A percentile compares a stretch with the other conserved stretches of the same genome.
Conservation (phyloP, 441 rosid genomes). For the Metrosideros polymorpha region DNA sequence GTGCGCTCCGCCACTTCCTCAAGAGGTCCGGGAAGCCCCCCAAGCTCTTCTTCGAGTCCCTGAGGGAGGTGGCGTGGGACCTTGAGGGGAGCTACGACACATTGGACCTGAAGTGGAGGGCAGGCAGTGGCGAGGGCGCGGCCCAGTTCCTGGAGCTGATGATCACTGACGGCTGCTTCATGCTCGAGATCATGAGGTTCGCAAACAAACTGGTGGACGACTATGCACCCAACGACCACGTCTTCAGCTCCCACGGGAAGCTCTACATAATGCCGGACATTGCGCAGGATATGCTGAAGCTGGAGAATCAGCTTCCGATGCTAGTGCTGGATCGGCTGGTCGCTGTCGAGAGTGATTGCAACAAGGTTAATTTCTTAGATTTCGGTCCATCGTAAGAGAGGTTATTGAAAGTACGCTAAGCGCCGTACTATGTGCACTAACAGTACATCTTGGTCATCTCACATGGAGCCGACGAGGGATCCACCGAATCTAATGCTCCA, state of each 20-base stretch:
- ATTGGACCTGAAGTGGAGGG: neutral
- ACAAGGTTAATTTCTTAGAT: neutral
- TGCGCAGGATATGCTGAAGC: neutral
- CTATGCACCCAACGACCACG: neutral
- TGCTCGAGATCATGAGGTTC: neutral
- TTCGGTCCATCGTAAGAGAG: too few species aligned
- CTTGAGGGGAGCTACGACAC: neutral
- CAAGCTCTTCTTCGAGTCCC: neutral
- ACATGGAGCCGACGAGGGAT: too few species aligned
- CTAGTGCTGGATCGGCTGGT: neutral
- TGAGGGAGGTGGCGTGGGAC: neutral
- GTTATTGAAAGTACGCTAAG: too few species aligned
- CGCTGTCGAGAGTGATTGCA: neutral
- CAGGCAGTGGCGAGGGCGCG: rapidly evolving
- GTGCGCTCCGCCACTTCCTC: rapidly evolving
- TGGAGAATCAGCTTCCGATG: neutral
- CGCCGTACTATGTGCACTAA: too few species aligned
- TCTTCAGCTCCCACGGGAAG: neutral
- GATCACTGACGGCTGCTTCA: neutral
- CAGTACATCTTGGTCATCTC: neutral
- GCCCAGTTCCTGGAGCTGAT: neutral
- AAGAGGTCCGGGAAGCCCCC: neutral
- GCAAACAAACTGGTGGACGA: rapidly evolving
- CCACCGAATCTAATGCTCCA: too few species aligned
- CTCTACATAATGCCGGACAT: neutral